A percentile compares a stretch with the other conserved stretches of the same genome.
phyloP scores from a whole-genome alignment of 148 eudicot genomes.

The Chenopodium berlandieri region DNA sequence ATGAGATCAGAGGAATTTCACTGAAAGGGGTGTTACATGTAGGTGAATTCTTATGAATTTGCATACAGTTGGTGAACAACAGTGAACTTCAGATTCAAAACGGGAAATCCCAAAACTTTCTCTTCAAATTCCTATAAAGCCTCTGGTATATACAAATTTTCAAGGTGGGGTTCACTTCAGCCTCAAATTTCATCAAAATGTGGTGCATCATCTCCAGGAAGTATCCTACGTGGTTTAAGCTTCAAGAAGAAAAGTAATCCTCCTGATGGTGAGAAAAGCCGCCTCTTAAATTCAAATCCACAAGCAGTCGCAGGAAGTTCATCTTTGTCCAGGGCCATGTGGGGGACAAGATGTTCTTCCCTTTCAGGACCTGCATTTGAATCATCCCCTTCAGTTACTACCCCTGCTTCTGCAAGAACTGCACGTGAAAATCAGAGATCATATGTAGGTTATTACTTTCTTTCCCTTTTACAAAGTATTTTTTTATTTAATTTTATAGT shows the following conservation, averaged over 20 bases:
- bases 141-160: conserved; percentile 40
- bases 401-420: conserved; percentile 75
- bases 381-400: conserved; percentile 51
- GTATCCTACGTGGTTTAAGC: conserved; percentile 71
- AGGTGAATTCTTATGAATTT: conserved; percentile 38
- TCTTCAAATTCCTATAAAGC: conserved; percentile 74
- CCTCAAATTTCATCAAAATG: conserved; percentile 39
- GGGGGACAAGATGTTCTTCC: conserved; percentile 70
- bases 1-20: neutral
- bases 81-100: conserved; percentile 36
- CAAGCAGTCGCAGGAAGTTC: conserved; percentile 51
- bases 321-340: conserved; percentile 30
- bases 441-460: conserved; percentile 41
- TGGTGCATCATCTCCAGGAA: conserved; percentile 48
- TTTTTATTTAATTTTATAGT: neutral
- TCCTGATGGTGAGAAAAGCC: conserved; percentile 59
- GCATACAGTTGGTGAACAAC: conserved; percentile 30
- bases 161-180: conserved; percentile 44
- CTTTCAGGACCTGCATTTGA: conserved; percentile 72
- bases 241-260: conserved; percentile 53
- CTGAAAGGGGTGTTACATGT: conserved; percentile 25
- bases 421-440: conserved; percentile 47
- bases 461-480: neutral
- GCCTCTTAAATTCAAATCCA: conserved; percentile 47
- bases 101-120: conserved; percentile 47